Evolutionary conservation across 2,329 filamentous ascomycete species (phyloP), one percentile per base, ranked within the genome.

Genomic region (Cyclaneusma minus): DNA sequence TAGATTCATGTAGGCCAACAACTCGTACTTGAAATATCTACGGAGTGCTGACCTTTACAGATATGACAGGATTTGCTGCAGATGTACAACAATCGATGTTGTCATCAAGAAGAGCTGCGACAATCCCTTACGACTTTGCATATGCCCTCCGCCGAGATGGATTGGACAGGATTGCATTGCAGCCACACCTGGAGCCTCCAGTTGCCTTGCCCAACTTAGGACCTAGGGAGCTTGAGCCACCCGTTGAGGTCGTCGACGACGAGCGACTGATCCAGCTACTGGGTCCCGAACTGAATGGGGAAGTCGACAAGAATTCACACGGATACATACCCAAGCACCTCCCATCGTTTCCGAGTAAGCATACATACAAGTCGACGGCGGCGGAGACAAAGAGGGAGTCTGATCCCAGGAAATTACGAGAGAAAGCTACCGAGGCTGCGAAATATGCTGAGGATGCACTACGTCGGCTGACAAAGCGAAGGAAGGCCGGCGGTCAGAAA

Each of bases 401-500:
- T 6, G 63, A 72, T 31, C 58, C 64, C 0, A 60, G 68, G 38
- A 66, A 64, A 43, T 65, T 71, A 22, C 58, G 68, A 13, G 62
- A 68, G 28, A 64, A 70, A 21, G 68, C 68, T 1, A 62, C 67
- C 1, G 56, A 62, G 28, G 65, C 67, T 23, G 66, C 68, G 6
- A 63, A 68, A 37, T 67, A 71, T 34, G 68, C 64, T 3, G 70
- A 76, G 42, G 64, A 68, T 33, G 70, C 70, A 2, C 51, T 76
- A 3, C 52, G 70, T 15, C 54, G 62, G 6, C 52, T 76, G 11
- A 63, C 72, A 15, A 60, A 68, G 13, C 68, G 70, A 11, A 67
- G 65, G 29, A 75, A 75, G 46, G 63, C 68, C 37, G 65, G 68
- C 25, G 68, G 67, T 37, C 68, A 74, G 38, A 74, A 74, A 43